phyloP scores from a whole-genome alignment of 2,329 filamentous ascomycete species.

The Fusarium nisikadoi region DNA sequence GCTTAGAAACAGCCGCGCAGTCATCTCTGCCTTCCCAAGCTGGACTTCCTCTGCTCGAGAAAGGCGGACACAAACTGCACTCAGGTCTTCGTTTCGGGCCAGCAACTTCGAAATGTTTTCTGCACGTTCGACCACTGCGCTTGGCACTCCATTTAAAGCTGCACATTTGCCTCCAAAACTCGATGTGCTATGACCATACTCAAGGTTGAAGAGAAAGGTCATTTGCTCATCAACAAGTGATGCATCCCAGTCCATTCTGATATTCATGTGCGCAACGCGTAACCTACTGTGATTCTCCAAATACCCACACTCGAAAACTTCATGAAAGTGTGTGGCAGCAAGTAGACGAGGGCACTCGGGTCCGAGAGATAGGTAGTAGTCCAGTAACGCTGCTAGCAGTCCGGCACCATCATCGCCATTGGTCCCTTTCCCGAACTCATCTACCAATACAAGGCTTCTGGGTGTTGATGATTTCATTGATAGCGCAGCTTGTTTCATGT shows the following conservation, averaged over 20 bases:
- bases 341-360: slow-evolving; percentile 65
- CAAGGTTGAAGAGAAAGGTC: slow-evolving; percentile 78
- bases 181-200: slow-evolving; percentile 74
- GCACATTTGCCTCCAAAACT: slow-evolving; percentile 92
- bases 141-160: slow-evolving; percentile 83
- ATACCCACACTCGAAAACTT: slow-evolving; percentile 75
- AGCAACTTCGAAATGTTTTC: slow-evolving; percentile 76
- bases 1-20: slow-evolving; percentile 68
- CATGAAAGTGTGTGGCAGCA: slow-evolving; percentile 72
- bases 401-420: slow-evolving; percentile 67
- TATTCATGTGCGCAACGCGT: slow-evolving; percentile 76
- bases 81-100: slow-evolving; percentile 79
- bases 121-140: slow-evolving; percentile 77
- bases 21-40: slow-evolving; percentile 73
- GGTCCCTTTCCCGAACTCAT: slow-evolving; percentile 85
- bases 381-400: slow-evolving; percentile 66
- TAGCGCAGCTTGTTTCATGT: slow-evolving; percentile 86
- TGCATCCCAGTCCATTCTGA: slow-evolving; percentile 66
- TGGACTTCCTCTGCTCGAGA: slow-evolving; percentile 70
- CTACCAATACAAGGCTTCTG: slow-evolving; percentile 85
- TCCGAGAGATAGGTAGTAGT: slow-evolving; percentile 63
- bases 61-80: slow-evolving; percentile 75
- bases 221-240: slow-evolving; percentile 69
- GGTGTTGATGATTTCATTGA: slow-evolving; percentile 79
- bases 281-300: slow-evolving; percentile 63